A percentile compares a stretch with the other conserved stretches of the same genome.
phyloP scores from a whole-genome alignment of 73 alveolate species.

The Uronychia setigera region DNA sequence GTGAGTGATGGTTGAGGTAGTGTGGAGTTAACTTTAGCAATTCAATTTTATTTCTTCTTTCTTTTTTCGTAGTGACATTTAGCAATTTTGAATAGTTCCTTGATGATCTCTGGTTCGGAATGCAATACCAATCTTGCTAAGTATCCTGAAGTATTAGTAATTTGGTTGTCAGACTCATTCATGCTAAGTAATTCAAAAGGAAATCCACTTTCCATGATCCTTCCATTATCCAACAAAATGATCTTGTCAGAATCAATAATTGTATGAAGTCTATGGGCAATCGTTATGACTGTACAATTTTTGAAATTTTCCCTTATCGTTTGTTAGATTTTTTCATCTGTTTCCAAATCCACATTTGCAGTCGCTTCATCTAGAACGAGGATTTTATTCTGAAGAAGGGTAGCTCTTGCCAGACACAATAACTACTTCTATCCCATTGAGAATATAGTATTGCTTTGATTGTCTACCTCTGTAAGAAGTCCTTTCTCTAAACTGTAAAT shows the following conservation, averaged over 20 bases:
- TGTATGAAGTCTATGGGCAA: slow-evolving; percentile 91
- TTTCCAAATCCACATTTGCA: slow-evolving; percentile 91
- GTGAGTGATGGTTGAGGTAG: too few species aligned
- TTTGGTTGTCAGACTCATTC: too few species aligned
- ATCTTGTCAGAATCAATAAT: slow-evolving; percentile 81
- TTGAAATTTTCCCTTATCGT: slow-evolving; percentile 74
- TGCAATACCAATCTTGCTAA: too few species aligned
- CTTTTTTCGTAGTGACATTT: too few species aligned
- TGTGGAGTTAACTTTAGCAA: too few species aligned
- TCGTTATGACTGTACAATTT: slow-evolving; percentile 88
- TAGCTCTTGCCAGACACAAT: slow-evolving; percentile 90
- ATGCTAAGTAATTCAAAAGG: too few species aligned
- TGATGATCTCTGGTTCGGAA: too few species aligned
- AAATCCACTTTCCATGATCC: slow-evolving; percentile 67
- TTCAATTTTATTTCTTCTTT: too few species aligned
- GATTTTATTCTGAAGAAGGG: slow-evolving; percentile 83
- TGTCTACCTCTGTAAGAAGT: slow-evolving; percentile 69
- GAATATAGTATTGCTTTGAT: slow-evolving; percentile 83
- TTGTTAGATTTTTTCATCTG: slow-evolving; percentile 85
- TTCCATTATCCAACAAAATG: slow-evolving; percentile 75
- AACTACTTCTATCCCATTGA: slow-evolving; percentile 92
- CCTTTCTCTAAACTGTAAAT: slow-evolving; percentile 65
- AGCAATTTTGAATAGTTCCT: too few species aligned
- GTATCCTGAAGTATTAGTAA: too few species aligned
- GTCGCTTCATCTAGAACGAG: slow-evolving; percentile 97